Evolutionary conservation across 106 monocot genomes (phyloP), one percentile per base, ranked within the genome.

Genomic region (Platanthera zijinensis): DNA sequence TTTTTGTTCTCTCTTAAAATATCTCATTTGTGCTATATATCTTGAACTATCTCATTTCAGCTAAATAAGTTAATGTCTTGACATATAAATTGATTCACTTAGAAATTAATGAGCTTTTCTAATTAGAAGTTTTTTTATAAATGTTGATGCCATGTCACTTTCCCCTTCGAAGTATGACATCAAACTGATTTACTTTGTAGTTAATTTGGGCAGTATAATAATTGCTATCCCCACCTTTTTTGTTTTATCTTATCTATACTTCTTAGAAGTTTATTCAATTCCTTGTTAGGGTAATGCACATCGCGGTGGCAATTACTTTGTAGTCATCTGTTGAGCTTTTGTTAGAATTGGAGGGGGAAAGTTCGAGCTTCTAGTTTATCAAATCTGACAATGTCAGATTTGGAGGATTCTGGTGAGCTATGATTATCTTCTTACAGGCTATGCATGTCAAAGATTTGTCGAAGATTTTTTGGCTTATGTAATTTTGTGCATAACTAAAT

Each of bases 401-500:
- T 57, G 53, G 79, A 79, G 52, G 72, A 82, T 72, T 82, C 85
- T 64, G 85, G 85, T 82, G 47, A 52, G 30, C 45, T 19, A 32
- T 66, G 32, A 66, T 63, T 59, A 15, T 71, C 21, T 46, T 57
- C 17, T 54, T 15, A 50, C 45, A 21, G 4, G 49, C 61, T 56
- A 28, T 52, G 21, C 51, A 39, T 73, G 32, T 66, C 11, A 51
- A 48, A 62, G 14, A 8, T 77, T 63, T 10, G 57, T 71, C 18
- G 15, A 25, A 21, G 6, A 25, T 47, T 22, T 13, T 14, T 12
- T 71, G 1, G 10, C 1, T 52, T 5, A 5, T 32, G 66, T 0
- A 14, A 7, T 75, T 75, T 61, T 48, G 18, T 22, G 12, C 18
- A 32, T 12, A 50, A 51, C 18, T 18, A 87, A 81, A 76, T 19